A percentile compares a stretch with the other conserved stretches of the same genome.
phyloP scores from a whole-genome alignment of 176 grass and related monocot genomes.

The Saccharum spontaneum region DNA sequence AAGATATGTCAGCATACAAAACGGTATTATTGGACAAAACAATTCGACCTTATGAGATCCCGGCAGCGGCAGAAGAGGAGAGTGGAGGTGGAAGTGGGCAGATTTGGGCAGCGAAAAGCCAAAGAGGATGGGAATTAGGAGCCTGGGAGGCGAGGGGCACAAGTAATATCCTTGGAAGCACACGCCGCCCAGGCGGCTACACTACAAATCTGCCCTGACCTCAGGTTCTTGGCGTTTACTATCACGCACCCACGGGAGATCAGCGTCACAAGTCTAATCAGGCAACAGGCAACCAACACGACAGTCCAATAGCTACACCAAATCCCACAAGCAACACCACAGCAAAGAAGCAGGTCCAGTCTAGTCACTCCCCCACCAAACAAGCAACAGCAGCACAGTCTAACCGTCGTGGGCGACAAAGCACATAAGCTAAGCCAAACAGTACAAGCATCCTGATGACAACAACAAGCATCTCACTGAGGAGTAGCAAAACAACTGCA shows the following conservation, averaged over 20 bases:
- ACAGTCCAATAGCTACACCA: neutral
- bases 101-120: neutral
- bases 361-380: slow-evolving; percentile 21
- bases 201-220: neutral
- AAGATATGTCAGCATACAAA: neutral
- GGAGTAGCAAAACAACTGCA: neutral
- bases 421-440: neutral
- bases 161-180: neutral
- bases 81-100: neutral
- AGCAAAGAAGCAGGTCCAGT: neutral
- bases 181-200: neutral
- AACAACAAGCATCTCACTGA: neutral
- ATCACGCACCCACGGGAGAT: neutral
- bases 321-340: slow-evolving; percentile 35
- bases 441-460: neutral
- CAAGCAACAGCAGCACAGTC: slow-evolving; percentile 20
- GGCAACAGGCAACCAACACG: slow-evolving; percentile 25
- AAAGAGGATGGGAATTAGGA: neutral
- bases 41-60: neutral
- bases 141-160: neutral
- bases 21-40: neutral
- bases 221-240: neutral
- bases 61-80: neutral
- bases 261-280: slow-evolving; percentile 16
- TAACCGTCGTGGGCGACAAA: neutral